phyloP scores from a whole-genome alignment of 1,139 yeast genomes.

The Waltiozyma solani region DNA sequence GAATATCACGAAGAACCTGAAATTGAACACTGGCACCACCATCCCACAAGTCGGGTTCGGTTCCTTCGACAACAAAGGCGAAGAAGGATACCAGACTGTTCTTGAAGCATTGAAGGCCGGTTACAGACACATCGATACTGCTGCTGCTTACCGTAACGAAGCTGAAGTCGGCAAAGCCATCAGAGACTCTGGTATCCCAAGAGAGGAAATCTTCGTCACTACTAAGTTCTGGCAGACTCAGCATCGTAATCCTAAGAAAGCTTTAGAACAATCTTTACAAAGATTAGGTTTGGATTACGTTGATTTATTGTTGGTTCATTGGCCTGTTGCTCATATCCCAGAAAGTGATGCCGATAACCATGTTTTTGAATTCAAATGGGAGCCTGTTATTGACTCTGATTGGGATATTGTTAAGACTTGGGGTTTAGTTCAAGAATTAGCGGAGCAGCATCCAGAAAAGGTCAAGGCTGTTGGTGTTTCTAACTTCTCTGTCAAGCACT shows the following conservation, averaged over 20 bases:
- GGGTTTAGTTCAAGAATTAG: conserved; percentile 54
- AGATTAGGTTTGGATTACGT: conserved; percentile 71
- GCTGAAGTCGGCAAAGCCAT: conserved; percentile 59
- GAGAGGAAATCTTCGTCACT: conserved; percentile 67
- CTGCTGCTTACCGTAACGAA: conserved; percentile 60
- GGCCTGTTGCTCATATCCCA: conserved; percentile 62
- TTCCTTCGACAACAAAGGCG: conserved; percentile 61
- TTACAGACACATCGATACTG: conserved; percentile 74
- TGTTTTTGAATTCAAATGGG: conserved; percentile 24
- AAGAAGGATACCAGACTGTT: conserved; percentile 53
- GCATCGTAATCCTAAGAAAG: conserved; percentile 49
- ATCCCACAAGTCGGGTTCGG: conserved; percentile 73
- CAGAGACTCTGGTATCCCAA: conserved; percentile 53
- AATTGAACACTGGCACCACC: conserved; percentile 46
- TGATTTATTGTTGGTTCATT: conserved; percentile 77
- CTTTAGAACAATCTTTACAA: conserved; percentile 51
- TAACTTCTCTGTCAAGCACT: conserved; percentile 49
- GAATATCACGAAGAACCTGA: neutral
- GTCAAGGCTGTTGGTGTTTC: conserved; percentile 71
- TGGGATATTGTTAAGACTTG: conserved; percentile 62
- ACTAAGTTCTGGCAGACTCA: conserved; percentile 72
- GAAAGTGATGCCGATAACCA: conserved; percentile 32
- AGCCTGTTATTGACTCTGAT: conserved; percentile 18
- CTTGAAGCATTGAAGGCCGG: conserved; percentile 57
- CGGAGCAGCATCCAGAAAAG: conserved; percentile 42